phyloP scores from a whole-genome alignment of 768 basidiomycete genomes.

The Amanita brunnescens region DNA sequence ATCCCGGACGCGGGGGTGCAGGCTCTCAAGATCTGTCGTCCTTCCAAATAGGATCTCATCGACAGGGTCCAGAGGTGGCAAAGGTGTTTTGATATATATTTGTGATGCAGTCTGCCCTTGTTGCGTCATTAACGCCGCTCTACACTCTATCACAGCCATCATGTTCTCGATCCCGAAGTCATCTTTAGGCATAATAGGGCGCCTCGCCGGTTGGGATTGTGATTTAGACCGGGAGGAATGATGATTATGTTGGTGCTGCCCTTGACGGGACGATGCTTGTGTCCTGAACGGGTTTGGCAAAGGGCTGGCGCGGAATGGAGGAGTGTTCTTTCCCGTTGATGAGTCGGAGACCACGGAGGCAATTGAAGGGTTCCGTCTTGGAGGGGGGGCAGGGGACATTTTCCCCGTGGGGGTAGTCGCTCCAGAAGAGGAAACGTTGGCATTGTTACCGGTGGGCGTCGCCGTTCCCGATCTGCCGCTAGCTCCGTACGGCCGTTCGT shows the following conservation, averaged over 20 bases:
- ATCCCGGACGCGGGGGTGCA: slow-evolving; percentile 67
- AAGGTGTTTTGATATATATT: neutral
- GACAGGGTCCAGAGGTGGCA: slow-evolving; percentile 43
- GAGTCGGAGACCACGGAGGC: slow-evolving; percentile 71
- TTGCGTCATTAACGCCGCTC: slow-evolving; percentile 25
- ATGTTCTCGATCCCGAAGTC: slow-evolving; percentile 84
- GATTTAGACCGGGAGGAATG: slow-evolving; percentile 3
- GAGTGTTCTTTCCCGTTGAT: slow-evolving; percentile 22
- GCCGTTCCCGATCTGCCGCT: slow-evolving; percentile 3
- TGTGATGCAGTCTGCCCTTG: neutral
- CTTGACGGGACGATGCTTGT: slow-evolving; percentile 1
- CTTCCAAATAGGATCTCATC: slow-evolving; percentile 70
- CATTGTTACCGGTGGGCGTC: slow-evolving; percentile 10
- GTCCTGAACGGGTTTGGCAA: neutral
- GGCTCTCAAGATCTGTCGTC: slow-evolving; percentile 44
- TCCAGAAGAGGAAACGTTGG: slow-evolving; percentile 11
- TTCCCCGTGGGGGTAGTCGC: slow-evolving; percentile 17
- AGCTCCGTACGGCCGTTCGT: slow-evolving; percentile 10
- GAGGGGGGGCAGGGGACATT: slow-evolving; percentile 24
- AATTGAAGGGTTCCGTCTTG: slow-evolving; percentile 56
- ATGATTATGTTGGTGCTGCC: slow-evolving; percentile 10
- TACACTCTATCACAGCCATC: slow-evolving; percentile 80
- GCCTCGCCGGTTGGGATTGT: slow-evolving; percentile 27
- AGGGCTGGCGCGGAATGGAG: neutral
- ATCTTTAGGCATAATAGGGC: slow-evolving; percentile 52